These are phyloP conservation scores for Bremia lactucae DNA, from an alignment of 352 stramenopile species.

Conservation along the genomic window DNA sequence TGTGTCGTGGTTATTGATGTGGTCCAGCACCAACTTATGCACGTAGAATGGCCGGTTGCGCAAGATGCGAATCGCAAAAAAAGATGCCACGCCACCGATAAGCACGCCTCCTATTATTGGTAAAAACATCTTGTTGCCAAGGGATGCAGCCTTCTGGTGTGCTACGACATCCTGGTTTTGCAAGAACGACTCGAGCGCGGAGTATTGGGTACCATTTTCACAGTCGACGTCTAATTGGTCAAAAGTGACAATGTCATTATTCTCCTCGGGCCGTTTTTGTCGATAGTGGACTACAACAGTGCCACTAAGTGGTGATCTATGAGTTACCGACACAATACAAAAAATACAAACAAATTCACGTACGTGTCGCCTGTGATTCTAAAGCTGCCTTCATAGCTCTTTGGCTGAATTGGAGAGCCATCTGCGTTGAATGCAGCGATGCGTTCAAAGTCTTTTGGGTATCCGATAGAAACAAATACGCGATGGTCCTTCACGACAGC, in stretches of 20 bases:
- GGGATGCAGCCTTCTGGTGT: conserved; percentile 48
- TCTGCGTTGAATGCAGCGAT: conserved; percentile 13
- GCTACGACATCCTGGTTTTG: conserved; percentile 35
- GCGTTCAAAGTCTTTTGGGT: conserved; percentile 60
- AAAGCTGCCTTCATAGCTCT: conserved; percentile 36
- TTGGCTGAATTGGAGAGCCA: conserved; percentile 1
- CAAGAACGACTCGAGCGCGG: conserved; percentile 49
- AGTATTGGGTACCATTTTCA: conserved; percentile 43
- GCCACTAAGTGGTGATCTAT: conserved; percentile 12
- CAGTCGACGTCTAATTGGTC: conserved; percentile 36
- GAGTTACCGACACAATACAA: background rate
- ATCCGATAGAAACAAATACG: conserved; percentile 60
- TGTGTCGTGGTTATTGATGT: conserved; percentile 60
- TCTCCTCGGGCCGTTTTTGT: conserved; percentile 19
- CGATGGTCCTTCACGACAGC: conserved; percentile 63
- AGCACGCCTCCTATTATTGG: conserved; percentile 49
- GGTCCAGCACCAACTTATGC: conserved; percentile 67
- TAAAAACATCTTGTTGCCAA: conserved; percentile 63
- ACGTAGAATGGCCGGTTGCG: conserved; percentile 72
- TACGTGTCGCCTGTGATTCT: conserved; percentile 46
- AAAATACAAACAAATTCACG: background rate
- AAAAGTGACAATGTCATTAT: conserved; percentile 40
- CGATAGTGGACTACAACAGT: conserved; percentile 41
- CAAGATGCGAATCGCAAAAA: conserved; percentile 65
- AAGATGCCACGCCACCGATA: conserved; percentile 53